A percentile compares a stretch with the other conserved stretches of the same genome.
Conservation (phyloP, 176 grass and related monocot species). For the Musa schizocarpa region DNA sequence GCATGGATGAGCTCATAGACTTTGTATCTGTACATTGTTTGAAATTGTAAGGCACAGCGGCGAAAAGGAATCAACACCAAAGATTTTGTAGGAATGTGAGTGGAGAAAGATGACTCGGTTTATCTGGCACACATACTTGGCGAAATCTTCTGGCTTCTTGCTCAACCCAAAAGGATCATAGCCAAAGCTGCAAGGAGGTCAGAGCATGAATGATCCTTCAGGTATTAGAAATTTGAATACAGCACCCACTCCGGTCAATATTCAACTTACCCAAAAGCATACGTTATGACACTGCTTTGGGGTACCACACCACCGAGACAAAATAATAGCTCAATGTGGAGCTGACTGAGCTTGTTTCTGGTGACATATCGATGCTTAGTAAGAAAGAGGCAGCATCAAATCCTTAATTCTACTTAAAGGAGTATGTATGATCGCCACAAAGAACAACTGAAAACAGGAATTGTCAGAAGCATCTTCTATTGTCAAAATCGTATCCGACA, state of each 20-base stretch:
- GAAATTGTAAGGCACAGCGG: neutral
- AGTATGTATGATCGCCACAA: too few relatives aligned
- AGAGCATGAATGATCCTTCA: neutral
- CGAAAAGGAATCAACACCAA: neutral
- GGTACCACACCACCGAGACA: neutral
- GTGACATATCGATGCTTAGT: too few relatives aligned
- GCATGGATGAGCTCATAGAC: slow-evolving; percentile 86
- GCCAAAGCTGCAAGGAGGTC: slow-evolving; percentile 56
- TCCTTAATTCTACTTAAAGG: too few relatives aligned
- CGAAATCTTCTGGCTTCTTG: slow-evolving; percentile 88
- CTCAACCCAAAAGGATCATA: slow-evolving; percentile 87
- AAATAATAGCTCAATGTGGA: too few relatives aligned
- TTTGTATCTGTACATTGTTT: slow-evolving; percentile 50
- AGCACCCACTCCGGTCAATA: too few relatives aligned
- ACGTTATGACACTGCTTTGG: neutral
- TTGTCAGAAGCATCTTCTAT: too few relatives aligned
- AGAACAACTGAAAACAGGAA: too few relatives aligned
- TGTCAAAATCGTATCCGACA: too few relatives aligned
- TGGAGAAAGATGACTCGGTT: neutral
- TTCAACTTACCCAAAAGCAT: too few relatives aligned
- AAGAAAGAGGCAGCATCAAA: too few relatives aligned
- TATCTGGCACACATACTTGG: slow-evolving; percentile 45
- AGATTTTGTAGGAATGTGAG: neutral
- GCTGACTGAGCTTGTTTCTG: too few relatives aligned
- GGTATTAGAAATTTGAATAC: too few relatives aligned